A percentile compares a stretch with the other conserved stretches of the same genome.
Evolutionary conservation across 2,329 filamentous ascomycete genomes (phyloP).

Genomic region (Xylariales sp.): DNA sequence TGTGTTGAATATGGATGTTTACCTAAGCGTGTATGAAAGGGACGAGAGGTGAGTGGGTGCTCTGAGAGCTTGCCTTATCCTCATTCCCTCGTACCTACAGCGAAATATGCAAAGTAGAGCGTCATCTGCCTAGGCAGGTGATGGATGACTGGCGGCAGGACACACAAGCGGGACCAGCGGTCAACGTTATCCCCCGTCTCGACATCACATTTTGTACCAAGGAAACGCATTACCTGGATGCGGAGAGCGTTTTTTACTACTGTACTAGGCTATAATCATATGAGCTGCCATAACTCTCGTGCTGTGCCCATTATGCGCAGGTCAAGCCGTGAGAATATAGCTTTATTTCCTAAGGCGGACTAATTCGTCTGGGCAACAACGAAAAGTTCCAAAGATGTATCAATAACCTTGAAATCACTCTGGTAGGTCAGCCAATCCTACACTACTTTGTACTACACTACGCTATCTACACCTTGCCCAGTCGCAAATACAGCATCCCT

Average conservation of each 20-base stretch:
- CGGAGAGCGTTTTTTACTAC: not conserved
- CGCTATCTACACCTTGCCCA: not conserved
- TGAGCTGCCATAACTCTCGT: not conserved
- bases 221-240: conserved; percentile 4
- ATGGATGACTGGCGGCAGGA: conserved; percentile 17
- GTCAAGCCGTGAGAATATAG: conserved; percentile 9
- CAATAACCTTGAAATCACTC: not conserved
- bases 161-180: conserved; percentile 24
- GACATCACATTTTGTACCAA: conserved; percentile 5
- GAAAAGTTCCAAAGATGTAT: conserved; percentile 13
- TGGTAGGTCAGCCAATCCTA: conserved; percentile 5
- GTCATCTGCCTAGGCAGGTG: conserved; percentile 7
- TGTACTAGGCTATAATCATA: not conserved
- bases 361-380: conserved; percentile 1
- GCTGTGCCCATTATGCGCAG: conserved; percentile 12
- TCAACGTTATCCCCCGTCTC: conserved; percentile 19
- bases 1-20: not conserved
- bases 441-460: not conserved
- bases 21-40: not conserved
- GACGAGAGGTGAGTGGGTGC: conserved; percentile 3
- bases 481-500: not conserved
- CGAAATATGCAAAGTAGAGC: conserved; percentile 5
- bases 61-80: not conserved
- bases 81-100: conserved; percentile 21
- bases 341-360: conserved; percentile 17